These are phyloP conservation scores for Mycena indigotica DNA, from an alignment of 768 basidiomycete genomes.

Conservation along the genomic window DNA sequence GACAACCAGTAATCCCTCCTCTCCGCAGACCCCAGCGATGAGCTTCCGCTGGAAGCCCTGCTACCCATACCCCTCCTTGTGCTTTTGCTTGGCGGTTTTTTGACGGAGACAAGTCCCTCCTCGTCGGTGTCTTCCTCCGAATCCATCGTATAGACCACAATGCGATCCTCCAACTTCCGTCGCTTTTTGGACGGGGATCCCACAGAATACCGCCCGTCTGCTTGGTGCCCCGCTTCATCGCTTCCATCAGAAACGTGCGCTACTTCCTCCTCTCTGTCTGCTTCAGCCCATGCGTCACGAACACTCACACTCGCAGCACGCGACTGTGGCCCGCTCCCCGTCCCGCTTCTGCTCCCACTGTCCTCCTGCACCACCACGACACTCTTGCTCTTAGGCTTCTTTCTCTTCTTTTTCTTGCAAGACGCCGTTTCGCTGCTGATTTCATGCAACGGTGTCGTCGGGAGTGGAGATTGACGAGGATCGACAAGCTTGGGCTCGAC, in stretches of 20 bases:
- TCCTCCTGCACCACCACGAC: background rate
- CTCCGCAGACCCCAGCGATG: slow-evolving; percentile 20
- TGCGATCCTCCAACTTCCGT: slow-evolving; percentile 33
- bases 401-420: background rate
- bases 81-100: background rate
- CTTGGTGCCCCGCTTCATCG: slow-evolving; percentile 37
- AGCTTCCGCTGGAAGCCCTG: slow-evolving; percentile 20
- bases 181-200: slow-evolving; percentile 48
- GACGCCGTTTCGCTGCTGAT: slow-evolving; percentile 5
- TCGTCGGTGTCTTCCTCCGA: background rate
- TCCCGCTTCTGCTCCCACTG: slow-evolving; percentile 10
- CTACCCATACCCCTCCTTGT: slow-evolving; percentile 18
- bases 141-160: slow-evolving; percentile 10
- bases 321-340: slow-evolving; percentile 10
- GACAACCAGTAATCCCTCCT: slow-evolving; percentile 46
- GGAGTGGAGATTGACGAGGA: slow-evolving; percentile 7
- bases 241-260: slow-evolving; percentile 20
- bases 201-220: slow-evolving; percentile 66
- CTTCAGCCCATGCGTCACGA: slow-evolving; percentile 44
- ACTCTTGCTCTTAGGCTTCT: slow-evolving; percentile 4
- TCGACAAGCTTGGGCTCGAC: slow-evolving; percentile 32
- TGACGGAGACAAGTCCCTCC: background rate
- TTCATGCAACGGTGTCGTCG: slow-evolving; percentile 20
- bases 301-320: slow-evolving; percentile 27
- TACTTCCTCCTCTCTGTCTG: slow-evolving; percentile 28